Base-by-base conservation (phyloP, 2,329 filamentous ascomycete species). In the Tolypocladium ophioglossoides region DNA sequence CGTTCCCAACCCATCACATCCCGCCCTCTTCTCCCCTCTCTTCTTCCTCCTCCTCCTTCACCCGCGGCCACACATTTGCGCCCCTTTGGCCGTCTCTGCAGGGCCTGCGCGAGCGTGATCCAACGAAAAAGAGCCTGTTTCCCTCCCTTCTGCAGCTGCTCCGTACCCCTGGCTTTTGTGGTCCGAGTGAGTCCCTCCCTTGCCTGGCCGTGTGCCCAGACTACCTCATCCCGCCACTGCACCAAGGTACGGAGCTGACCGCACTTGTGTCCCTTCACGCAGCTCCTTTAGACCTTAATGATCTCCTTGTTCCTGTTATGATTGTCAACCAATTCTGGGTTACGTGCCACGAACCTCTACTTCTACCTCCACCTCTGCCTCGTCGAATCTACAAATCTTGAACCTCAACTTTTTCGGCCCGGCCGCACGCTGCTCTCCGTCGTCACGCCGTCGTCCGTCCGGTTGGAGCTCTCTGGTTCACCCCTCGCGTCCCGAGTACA, bases 251-350 rank as follows among this genome's bases (percentile, higher is more conserved):
- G 32, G 38, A 49, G 47, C 54, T 52, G 51, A 56, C 52, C 24
- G 40, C 32, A 55, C 16, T 30, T 52, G 50, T 39, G 50, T 35
- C 54, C 54, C 54, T 51, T 51, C 44, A 39, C 54, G 22, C 52
- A 56, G 51, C 24, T 54, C 34, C 50, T 41, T 44, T 55, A 24
- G 46, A 52, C 40, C 35, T 48, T 54, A 27, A 48, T 38, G 16
- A 47, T 52, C 53, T 47, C 50, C 51, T 54, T n/a, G 37, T 51
- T 50, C 37, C 27, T 53, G 34, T 49, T 49, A 37, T 56, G 34
- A 41, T 52, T 37, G 12, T 50, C 44, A 24, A 41, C 38, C 10
- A 24, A 12, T 30, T 37, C 37, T 46, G 3, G 47, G 22, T 30
- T 40, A 22, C 22, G 32, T 40, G 39, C 35, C 44, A 22, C 24